Conservation (phyloP, 2,329 filamentous ascomycete species). For the Colletotrichum higginsianum region DNA sequence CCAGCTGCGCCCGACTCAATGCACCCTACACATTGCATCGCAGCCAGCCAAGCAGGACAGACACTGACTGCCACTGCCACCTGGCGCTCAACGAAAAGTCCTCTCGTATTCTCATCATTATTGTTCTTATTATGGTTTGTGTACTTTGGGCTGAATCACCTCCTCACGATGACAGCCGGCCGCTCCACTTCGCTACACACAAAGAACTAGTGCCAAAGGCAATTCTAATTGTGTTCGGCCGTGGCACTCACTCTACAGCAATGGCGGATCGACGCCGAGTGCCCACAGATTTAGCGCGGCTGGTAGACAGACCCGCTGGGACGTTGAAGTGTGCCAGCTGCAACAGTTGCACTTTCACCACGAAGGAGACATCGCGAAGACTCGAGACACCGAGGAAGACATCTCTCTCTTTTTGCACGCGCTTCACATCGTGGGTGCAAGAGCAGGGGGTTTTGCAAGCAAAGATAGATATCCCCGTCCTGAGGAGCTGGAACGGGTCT, state of each 20-base stretch:
- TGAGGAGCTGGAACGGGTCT: slow-evolving; percentile 26
- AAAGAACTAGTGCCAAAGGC: slow-evolving; percentile 14
- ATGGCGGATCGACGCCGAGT: slow-evolving; percentile 34
- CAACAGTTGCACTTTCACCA: background rate
- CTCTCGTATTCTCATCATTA: background rate
- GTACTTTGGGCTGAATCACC: background rate
- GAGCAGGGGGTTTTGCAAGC: background rate
- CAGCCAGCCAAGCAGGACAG: background rate
- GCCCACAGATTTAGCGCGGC: slow-evolving; percentile 22
- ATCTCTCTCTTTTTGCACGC: background rate
- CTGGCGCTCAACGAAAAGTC: background rate
- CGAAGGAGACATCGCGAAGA: background rate
- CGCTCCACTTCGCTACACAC: too few species aligned
- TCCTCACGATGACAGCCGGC: background rate
- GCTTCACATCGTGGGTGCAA: background rate
- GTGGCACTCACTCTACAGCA: slow-evolving; percentile 3
- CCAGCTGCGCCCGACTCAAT: slow-evolving; percentile 27
- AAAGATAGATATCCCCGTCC: slow-evolving; percentile 3
- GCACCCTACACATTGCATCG: slow-evolving; percentile 3
- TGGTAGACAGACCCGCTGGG: slow-evolving; percentile 2
- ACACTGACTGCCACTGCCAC: background rate
- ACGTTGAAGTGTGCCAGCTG: slow-evolving; percentile 10
- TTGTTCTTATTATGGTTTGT: background rate
- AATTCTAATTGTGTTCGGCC: slow-evolving; percentile 8
- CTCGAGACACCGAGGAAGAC: background rate